These are phyloP conservation scores for Gillenia trifoliata DNA, from an alignment of 306 rosid species.

Conservation along the genomic window DNA sequence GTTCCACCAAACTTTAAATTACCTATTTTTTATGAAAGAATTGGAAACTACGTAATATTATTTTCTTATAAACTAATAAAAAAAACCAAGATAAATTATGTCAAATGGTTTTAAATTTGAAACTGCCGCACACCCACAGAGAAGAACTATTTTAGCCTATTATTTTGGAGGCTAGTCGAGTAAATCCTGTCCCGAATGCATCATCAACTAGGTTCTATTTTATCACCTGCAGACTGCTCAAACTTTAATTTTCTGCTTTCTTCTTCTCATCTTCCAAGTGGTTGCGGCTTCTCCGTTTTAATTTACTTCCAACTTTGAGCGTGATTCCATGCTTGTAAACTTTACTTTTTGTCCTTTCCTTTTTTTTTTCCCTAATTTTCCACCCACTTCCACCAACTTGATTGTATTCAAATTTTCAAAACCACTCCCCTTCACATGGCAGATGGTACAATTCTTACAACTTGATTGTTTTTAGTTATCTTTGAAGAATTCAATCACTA, in stretches of 20 bases:
- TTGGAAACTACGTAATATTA: no score
- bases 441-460: not conserved
- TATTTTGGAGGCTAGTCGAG: not conserved
- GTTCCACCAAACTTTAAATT: no score
- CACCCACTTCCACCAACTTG: conserved; percentile 22
- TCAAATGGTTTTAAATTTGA: not conserved
- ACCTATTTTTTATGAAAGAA: no score
- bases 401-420: not conserved
- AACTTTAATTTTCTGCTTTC: not conserved
- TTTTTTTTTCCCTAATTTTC: not conserved
- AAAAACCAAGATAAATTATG: not conserved
- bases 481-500: not conserved
- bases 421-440: conserved; percentile 6
- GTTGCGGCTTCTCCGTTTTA: conserved; percentile 14
- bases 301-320: conserved; percentile 18
- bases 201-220: conserved; percentile 14
- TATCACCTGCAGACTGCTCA: conserved; percentile 7
- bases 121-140: not conserved
- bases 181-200: not conserved
- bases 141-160: not conserved
- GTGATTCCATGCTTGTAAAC: conserved; percentile 23
- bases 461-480: not conserved
- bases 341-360: conserved; percentile 12
- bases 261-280: not conserved
- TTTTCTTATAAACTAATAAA: no score